These are phyloP conservation scores for Hypoxylon crocopeplum DNA, from an alignment of 495 filamentous ascomycete genomes.

Conservation along the genomic window DNA sequence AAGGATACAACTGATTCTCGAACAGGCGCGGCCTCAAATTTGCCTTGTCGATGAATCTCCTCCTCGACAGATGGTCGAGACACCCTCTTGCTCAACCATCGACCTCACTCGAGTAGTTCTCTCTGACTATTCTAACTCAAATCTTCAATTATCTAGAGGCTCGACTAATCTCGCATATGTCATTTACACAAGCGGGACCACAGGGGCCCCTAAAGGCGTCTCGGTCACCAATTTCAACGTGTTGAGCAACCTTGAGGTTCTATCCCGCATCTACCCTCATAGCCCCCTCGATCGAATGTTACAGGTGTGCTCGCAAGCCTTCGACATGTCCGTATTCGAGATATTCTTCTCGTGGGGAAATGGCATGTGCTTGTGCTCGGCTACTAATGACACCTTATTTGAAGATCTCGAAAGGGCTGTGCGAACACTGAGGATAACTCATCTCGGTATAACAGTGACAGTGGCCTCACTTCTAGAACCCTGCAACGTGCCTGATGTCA, in stretches of 20 bases:
- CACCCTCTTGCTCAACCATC: constrained; percentile 41
- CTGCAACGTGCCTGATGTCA: constrained; percentile 64
- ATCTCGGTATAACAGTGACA: constrained; percentile 79
- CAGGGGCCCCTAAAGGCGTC: constrained; percentile 73
- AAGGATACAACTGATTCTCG: constrained; percentile 61
- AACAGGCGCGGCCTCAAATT: constrained; percentile 54
- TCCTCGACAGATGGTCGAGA: constrained; percentile 15
- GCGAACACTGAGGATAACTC: constrained; percentile 65
- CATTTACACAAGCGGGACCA: constrained; percentile 72
- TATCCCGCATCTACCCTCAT: constrained; percentile 66
- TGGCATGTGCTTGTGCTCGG: constrained; percentile 76
- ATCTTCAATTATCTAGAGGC: constrained; percentile 43
- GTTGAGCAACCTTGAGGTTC: constrained; percentile 67
- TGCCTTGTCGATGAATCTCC: constrained; percentile 52
- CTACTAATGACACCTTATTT: constrained; percentile 68
- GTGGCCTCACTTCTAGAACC: constrained; percentile 73
- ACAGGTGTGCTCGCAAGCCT: constrained; percentile 76
- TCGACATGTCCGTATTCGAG: constrained; percentile 82
- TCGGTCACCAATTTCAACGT: constrained; percentile 72
- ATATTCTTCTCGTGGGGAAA: constrained; percentile 78
- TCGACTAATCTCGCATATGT: constrained; percentile 59
- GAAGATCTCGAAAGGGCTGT: constrained; percentile 68
- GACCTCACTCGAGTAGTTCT: constrained; percentile 44
- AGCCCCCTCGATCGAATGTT: constrained; percentile 59
- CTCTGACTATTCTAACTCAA: constrained; percentile 28